Base-by-base conservation (phyloP, 108 stramenopile genomes). In the Mayamaea pseudoterrestris region DNA sequence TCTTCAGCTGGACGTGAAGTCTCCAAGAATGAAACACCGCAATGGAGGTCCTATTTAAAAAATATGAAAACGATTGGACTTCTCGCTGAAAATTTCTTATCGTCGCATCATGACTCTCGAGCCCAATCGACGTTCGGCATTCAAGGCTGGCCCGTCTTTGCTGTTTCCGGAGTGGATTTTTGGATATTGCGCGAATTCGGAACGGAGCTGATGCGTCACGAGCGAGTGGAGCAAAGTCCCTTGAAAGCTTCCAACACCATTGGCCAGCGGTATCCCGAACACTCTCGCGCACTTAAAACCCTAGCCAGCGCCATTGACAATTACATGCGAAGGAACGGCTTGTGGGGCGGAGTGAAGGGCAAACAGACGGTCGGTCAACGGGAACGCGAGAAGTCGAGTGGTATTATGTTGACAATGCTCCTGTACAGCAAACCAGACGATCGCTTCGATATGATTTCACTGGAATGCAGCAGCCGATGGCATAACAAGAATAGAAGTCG, bases 391-490 rank as follows among this genome's bases (percentile, higher is more conserved):
- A 48, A 14, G 27, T 16, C 14, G 5, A 7, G 14, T 3, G 14
- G 14, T 30, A 48, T 37, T 25, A n/a, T 58, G 34, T 24, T 58
- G 35, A 58, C 58, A 13, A 16, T 44, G 29, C 58, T 73, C 11
- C 46, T 73, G 16, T 78, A 78, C 50, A 69, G 67, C 23, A 58
- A 56, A 28, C 0, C 40, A 8, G 76, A 78, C 34, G 76, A 78
- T 51, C 53, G 69, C 41, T 78, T 78, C 39, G 76, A 78, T 43
- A 44, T 73, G 58, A 40, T 78, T 5, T 55, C 75, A 6, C 44
- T 76, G 16, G 16, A 14, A 8, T 39, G 37, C 8, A 3, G 18
- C 5, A n/a, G n/a, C n/a, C n/a, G n/a, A n/a, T n/a, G n/a, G n/a
- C n/a, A n/a, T n/a, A 39, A 39, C 37, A 39, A 39, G 37, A 39